Evolutionary conservation across 139 green algal genomes (phyloP), one percentile per base, ranked within the genome.

Genomic region (Asterochloris sp.): DNA sequence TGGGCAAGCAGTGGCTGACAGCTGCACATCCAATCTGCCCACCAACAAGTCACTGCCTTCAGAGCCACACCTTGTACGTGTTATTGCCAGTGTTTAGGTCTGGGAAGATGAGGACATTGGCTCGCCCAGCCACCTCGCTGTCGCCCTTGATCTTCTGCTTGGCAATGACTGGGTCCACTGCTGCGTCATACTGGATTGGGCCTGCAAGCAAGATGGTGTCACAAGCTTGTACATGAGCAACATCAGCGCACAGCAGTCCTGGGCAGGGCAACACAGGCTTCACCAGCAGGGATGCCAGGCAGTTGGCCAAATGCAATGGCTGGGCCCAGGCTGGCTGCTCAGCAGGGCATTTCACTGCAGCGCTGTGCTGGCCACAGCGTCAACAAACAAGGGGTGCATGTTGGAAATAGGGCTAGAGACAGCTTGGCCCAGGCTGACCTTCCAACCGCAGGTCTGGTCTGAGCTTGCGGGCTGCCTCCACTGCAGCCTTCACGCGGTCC

Each of bases 31-130:
- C 66, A 71, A 12, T 13, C 66, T 24, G 21, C 10, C 19, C 66
- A 71, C 21, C 66, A 71, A 2, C 19, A 26, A 71, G 17, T 71
- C 17, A 26, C 66, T 26, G 66, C 19, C 38, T 54, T 23, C 2
- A 47, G 8, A 23, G 60, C 14, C 69, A 12, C 28, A 83, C 92
- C 88, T 97, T 97, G 91, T 97, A 97, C 0, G 91, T 95, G 91
- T 96, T 97, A 86, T 97, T 97, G 78, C 92, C 94, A 0, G 94
- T 96, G 87, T 98, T 97, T 28, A 98, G 90, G 83, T 98, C 94
- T 0, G 95, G 95, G 92, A 98, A 98, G 24, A 98, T 90, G 81
- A 93, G 93, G 14, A 98, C 93, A 1, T 83, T 97, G 47, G 95
- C 95, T 71, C 88, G 83, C 10, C 92, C 95, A 28, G 95, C 95